Evolutionary conservation across 1,139 yeast species (phyloP).

Genomic region (Magnusiomyces suaveolens): DNA sequence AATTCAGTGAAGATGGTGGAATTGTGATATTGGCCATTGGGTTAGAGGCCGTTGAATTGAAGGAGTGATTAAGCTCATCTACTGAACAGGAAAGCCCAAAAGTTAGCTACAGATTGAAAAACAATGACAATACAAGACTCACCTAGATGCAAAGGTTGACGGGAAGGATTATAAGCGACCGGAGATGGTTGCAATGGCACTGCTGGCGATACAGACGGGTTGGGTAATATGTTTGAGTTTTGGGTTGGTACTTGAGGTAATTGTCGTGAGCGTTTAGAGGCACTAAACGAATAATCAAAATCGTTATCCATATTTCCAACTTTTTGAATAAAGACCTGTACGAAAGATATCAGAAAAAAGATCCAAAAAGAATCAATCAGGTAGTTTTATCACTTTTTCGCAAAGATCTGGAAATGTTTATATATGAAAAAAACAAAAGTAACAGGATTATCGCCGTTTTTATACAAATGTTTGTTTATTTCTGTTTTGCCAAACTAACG

Average conservation of each 20-base stretch:
- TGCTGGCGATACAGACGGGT: slow-evolving; percentile 9
- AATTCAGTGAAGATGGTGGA: neutral
- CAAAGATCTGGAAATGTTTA: too few species aligned
- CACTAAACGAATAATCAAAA: neutral
- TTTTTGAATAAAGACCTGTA: neutral
- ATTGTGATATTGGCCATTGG: neutral
- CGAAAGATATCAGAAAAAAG: neutral
- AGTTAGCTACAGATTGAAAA: neutral
- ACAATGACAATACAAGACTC: slow-evolving; percentile 5
- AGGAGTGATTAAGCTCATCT: slow-evolving; percentile 3
- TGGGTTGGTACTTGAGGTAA: slow-evolving; percentile 1
- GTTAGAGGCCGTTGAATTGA: neutral
- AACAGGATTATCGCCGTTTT: too few species aligned
- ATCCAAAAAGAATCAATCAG: neutral
- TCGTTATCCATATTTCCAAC: neutral
- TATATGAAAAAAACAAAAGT: too few species aligned
- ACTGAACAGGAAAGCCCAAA: neutral
- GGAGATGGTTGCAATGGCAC: slow-evolving; percentile 15
- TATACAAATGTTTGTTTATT: too few species aligned
- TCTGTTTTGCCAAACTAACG: too few species aligned
- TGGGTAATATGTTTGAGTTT: neutral
- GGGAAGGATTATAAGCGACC: slow-evolving; percentile 17
- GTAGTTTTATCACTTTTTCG: too few species aligned
- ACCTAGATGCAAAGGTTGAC: slow-evolving; percentile 22
- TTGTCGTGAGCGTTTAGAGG: neutral